Base-by-base conservation (phyloP, 441 rosid genomes). In the Euphorbia schlechtendalii region DNA sequence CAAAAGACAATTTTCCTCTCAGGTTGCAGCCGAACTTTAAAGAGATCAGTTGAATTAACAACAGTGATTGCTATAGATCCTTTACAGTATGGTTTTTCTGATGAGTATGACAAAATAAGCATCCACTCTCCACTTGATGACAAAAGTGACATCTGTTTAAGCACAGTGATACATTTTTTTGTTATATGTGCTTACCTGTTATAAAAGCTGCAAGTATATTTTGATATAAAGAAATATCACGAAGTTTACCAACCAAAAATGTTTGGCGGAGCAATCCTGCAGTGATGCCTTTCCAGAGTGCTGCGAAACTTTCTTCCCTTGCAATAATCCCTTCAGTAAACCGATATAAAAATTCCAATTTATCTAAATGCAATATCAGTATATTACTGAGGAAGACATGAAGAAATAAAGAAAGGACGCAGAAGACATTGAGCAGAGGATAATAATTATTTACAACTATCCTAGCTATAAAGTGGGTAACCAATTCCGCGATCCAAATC, bases 11-110 rank as follows among this genome's bases (percentile, higher is more conserved):
- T 76, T 92, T 91, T 60, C 98, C 99, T 83, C n/a, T 94, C 98
- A 71, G 99, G 85, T 77, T 94, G 99, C 71, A 94, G 90, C 72
- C 99, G 87, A 45, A 94, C 99, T 78, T 94, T 94, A 59, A 94
- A 96, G 65, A 94, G 99, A 82, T 94, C 99, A 56, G 99, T 94
- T 55, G 99, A 98, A 71, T 91, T 94, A 64, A 98, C 99, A 28
- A 94, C 75, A 48, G 71, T 74, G 59, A 94, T 94, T 60, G 83
- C 97, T 69, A 89, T 28, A 36, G 99, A 96, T 58, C 99, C 99
- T 93, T 81, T 78, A 66, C 71, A 66, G 49, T 14, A 41, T 41
- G 36, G 43, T 17, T 24, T 51, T 45, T 45, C 55, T 20, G 60
- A 67, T 64, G 53, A 70, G 43, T 40, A 49, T 38, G 34, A 51